Evolutionary conservation across 1,284 basidiomycete genomes (phyloP), one percentile per base, ranked within the genome.

Genomic region (Xerocomus alliaceus): DNA sequence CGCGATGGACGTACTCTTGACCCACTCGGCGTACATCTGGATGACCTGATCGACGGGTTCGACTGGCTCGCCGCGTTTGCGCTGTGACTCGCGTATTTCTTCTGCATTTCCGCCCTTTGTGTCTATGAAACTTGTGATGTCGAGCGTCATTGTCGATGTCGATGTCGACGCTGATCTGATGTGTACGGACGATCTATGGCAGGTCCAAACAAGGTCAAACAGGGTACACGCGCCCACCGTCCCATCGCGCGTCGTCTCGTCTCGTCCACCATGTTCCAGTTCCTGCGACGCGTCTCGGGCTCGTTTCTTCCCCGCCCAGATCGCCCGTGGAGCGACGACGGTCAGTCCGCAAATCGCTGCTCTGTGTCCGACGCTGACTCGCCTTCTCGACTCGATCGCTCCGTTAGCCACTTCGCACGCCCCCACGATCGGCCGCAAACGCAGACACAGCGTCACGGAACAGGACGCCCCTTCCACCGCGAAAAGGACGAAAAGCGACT

Each of bases 21-120:
- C 91, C 95, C 95, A 97, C 70, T 94, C 89, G 54, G 89, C 83
- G 78, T 98, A 98, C 86, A 97, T 90, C 70, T 87, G 86, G 65
- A 98, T 89, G 62, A 98, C 88, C 77, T 98, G 92, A 78, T 98
- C 95, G 17, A 98, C 95, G 67, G 98, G 78, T 78, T 96, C 94
- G 50, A 93, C 92, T 28, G 91, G 84, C 48, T 94, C 90, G 10
- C 92, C 92, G 45, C 97, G 88, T 80, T 95, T 97, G 75, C 89
- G 84, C 81, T 99, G 96, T 18, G 95, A 97, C 73, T 95, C 94
- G 65, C 91, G 84, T 68, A 99, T 96, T 73, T 91, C 85, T 69
- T 94, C 90, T n/a, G 95, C 90, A 80, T 98, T 93, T 52, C 97
- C 97, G 41, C 97, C 97, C 76, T 95, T 97, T 79, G 83, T 88